These are phyloP conservation scores for Sarocladium oryzae DNA, from an alignment of 2,329 filamentous ascomycete species.

Conservation along the genomic window DNA sequence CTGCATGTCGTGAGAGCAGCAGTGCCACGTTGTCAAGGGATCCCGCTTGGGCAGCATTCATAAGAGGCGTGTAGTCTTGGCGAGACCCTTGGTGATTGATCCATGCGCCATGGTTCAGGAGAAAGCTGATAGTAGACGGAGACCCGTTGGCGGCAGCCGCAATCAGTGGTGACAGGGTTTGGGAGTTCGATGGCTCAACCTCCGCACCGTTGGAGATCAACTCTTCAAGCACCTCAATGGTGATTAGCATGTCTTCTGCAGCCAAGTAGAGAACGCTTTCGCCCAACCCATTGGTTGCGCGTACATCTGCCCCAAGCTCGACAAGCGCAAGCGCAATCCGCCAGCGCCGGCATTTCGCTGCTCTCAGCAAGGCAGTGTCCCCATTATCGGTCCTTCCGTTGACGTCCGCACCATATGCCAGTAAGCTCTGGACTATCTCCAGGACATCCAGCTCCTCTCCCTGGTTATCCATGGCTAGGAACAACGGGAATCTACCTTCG, in stretches of 20 bases:
- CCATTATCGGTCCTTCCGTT: not conserved
- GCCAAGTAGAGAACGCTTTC: not conserved
- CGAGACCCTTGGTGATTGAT: not conserved
- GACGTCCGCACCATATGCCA: not conserved
- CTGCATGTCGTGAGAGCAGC: not conserved
- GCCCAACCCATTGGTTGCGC: not conserved
- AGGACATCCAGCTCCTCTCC: not conserved
- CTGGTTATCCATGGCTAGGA: not conserved
- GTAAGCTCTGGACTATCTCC: not conserved
- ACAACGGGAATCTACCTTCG: not conserved
- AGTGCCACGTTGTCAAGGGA: not conserved
- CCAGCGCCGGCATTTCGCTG: not conserved
- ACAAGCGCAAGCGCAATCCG: not conserved
- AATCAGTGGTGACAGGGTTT: not conserved
- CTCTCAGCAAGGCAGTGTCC: not conserved
- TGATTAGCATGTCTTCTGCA: not conserved
- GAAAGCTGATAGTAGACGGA: not conserved
- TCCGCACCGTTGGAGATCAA: not conserved
- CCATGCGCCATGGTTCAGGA: not conserved
- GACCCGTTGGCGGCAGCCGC: not conserved
- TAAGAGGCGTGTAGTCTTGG: not conserved
- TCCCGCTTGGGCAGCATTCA: not conserved
- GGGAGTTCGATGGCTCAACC: not conserved
- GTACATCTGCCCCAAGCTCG: not conserved
- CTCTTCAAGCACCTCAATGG: not conserved